Evolutionary conservation across 2,329 filamentous ascomycete genomes (phyloP).

Genomic region (Moelleriella libera): DNA sequence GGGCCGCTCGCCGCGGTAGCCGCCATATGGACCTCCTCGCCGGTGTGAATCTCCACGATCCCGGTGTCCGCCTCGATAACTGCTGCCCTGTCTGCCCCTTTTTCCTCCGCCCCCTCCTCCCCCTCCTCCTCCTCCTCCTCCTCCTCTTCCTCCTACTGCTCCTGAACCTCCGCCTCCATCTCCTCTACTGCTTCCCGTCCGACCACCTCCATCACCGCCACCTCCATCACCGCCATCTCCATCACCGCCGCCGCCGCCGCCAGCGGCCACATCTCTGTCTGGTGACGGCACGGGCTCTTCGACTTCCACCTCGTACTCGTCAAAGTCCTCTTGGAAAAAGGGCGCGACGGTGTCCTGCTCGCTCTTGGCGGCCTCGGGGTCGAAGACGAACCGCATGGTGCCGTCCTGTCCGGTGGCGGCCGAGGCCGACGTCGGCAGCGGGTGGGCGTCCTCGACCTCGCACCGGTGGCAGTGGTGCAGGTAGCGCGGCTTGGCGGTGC

Average conservation of each 20-base stretch:
- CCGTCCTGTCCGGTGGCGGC: constrained; percentile 37
- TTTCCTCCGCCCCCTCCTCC: no score
- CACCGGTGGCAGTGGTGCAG: constrained; percentile 44
- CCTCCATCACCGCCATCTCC: not conserved
- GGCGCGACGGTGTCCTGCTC: constrained; percentile 55
- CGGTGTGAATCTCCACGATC: constrained; percentile 14
- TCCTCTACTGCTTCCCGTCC: no score
- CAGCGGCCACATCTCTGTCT: constrained; percentile 5
- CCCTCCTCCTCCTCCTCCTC: no score
- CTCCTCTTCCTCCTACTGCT: no score
- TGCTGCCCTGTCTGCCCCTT: not conserved
- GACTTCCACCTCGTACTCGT: constrained; percentile 65
- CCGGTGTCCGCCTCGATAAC: constrained; percentile 10
- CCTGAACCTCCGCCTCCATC: no score
- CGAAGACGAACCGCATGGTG: constrained; percentile 81
- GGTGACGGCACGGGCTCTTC: constrained; percentile 42
- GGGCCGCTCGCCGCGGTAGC: constrained; percentile 19
- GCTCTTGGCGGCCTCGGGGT: constrained; percentile 56
- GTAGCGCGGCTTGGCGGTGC: constrained; percentile 46
- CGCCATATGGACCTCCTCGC: constrained; percentile 18
- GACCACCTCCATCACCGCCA: constrained; percentile 3
- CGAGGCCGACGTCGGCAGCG: constrained; percentile 14
- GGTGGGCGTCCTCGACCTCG: constrained; percentile 22
- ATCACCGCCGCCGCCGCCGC: constrained; percentile 5
- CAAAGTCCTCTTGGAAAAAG: constrained; percentile 61